These are phyloP conservation scores for Chrysosporium keratinophilum DNA, from an alignment of 2,329 filamentous ascomycete species.

Conservation along the genomic window DNA sequence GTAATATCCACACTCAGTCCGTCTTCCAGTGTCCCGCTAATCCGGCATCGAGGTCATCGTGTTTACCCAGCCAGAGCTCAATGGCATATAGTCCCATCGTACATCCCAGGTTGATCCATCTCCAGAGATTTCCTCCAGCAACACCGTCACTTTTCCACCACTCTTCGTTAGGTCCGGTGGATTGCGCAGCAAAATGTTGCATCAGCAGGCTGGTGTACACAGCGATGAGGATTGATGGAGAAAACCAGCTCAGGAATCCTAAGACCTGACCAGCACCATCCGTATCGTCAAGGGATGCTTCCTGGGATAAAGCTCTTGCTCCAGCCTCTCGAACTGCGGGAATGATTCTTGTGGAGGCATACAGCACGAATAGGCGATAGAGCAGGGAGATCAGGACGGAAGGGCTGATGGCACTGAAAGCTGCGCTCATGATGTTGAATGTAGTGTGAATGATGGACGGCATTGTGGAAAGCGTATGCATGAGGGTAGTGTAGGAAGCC, in stretches of 20 bases:
- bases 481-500: slow-evolving; percentile 88
- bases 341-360: slow-evolving; percentile 90
- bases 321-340: slow-evolving; percentile 83
- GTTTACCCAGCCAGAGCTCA: slow-evolving; percentile 73
- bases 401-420: slow-evolving; percentile 88
- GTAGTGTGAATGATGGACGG: slow-evolving; percentile 73
- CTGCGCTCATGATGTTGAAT: slow-evolving; percentile 77
- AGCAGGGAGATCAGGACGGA: slow-evolving; percentile 91
- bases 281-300: slow-evolving; percentile 73
- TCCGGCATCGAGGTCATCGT: slow-evolving; percentile 58
- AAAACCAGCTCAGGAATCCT: slow-evolving; percentile 84
- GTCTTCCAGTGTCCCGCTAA: slow-evolving; percentile 83
- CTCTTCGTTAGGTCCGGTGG: slow-evolving; percentile 52
- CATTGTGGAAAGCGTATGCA: slow-evolving; percentile 73
- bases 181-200: slow-evolving; percentile 76
- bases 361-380: slow-evolving; percentile 90
- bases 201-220: slow-evolving; percentile 93
- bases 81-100: slow-evolving; percentile 86
- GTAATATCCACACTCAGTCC: slow-evolving; percentile 50
- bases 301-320: slow-evolving; percentile 69
- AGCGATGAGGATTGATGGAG: slow-evolving; percentile 83
- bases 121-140: slow-evolving; percentile 76
- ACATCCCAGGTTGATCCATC: slow-evolving; percentile 83
- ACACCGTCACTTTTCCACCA: slow-evolving; percentile 82
- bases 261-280: slow-evolving; percentile 72